Evolutionary conservation across 805 yeast genomes (phyloP), one percentile per base, ranked within the genome.

Genomic region (Ogataea trehaloabstinens): DNA sequence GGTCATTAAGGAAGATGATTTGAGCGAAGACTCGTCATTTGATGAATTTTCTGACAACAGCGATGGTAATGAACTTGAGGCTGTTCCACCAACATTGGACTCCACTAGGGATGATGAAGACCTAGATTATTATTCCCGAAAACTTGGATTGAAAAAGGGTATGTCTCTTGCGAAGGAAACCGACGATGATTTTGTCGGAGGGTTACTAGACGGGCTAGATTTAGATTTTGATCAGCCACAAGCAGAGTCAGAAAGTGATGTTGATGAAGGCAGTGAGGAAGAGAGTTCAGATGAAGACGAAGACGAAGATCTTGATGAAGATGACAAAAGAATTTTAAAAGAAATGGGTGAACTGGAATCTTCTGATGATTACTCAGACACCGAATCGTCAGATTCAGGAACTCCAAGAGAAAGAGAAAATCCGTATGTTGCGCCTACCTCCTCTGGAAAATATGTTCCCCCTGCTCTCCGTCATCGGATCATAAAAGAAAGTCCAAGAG

Each of bases 111-210:
- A 85, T 49, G 95, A 86, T 42, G 81, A 77, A 40, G 95, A 90
- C 38, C 80, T 85, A 63, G 78, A 74, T 30, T 87, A 82, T 55
- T 90, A 88, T 58, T 90, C 96, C 3, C 83, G 82, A 46, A 82
- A 85, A 52, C 67, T 90, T 7, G 95, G 95, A 1, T 58, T 85
- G 49, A 70, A 68, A 40, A 79, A 79, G 46, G 76, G 78, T 0
- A 72, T 70, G 38, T 69, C 68, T 12, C 66, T 82, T 33, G 62
- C 70, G 27, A 74, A 73, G 45, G 55, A 55, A 3, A 80, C 73
- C 28, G 88, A 79, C 11, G 85, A 83, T 53, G 96, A 88, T 60
- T 75, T 82, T 2, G 68, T 89, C 34, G 95, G 85, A 32, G 95
- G 89, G n/a, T 57, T 89, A 17, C 64, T 89, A 4, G 95, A 86